Conservation (phyloP, 176 grass and related monocot genomes). For the Bolboschoenus planiculmis region DNA sequence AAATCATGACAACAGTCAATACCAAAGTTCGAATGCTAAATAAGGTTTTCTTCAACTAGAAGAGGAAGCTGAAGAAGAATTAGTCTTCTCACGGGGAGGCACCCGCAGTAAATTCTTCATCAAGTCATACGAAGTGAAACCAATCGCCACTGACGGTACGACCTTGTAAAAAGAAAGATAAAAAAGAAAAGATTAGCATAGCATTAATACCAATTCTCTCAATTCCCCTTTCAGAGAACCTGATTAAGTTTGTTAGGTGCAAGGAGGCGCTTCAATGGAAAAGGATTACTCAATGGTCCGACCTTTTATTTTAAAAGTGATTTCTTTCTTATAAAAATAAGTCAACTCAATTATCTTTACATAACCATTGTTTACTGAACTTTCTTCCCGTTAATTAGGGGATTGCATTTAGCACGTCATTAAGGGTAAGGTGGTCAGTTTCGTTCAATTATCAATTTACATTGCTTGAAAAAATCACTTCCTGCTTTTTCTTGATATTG, state of each 20-base stretch:
- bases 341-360: background rate
- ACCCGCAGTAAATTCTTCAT: slow-evolving; percentile 78
- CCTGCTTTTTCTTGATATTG: background rate
- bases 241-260: background rate
- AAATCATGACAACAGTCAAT: background rate
- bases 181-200: background rate
- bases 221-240: background rate
- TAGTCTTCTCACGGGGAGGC: slow-evolving; percentile 51
- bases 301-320: background rate
- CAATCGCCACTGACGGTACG: slow-evolving; percentile 88
- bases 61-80: slow-evolving; percentile 23
- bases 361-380: background rate
- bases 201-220: background rate
- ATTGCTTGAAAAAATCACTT: background rate
- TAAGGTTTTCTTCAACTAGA: slow-evolving; percentile 13
- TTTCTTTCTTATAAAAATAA: slow-evolving; percentile 1
- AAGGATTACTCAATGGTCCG: background rate
- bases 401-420: background rate
- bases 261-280: background rate
- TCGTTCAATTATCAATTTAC: background rate
- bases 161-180: slow-evolving; percentile 41
- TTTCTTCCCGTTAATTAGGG: background rate
- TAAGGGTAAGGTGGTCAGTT: background rate
- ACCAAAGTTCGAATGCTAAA: background rate
- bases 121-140: slow-evolving; percentile 92